Evolutionary conservation across 2,329 filamentous ascomycete species (phyloP).

Genomic region (Clarireedia paspali): DNA sequence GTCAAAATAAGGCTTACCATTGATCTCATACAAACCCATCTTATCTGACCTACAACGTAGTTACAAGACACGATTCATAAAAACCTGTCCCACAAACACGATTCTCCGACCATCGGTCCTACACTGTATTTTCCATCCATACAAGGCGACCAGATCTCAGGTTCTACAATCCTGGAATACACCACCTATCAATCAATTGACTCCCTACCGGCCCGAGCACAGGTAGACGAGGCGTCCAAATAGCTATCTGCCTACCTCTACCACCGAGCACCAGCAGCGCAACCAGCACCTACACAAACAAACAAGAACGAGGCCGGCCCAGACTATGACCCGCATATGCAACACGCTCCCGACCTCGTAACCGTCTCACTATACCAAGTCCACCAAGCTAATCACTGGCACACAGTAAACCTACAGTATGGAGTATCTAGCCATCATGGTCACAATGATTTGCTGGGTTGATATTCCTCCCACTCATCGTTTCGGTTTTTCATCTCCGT

Average conservation of each 20-base stretch:
- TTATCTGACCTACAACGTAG: neutral
- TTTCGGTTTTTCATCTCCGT: too few species aligned
- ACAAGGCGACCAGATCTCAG: neutral
- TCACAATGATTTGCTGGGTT: neutral
- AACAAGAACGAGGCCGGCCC: neutral
- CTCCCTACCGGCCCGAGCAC: neutral
- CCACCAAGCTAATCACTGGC: too few species aligned
- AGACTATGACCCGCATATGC: neutral
- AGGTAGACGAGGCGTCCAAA: neutral
- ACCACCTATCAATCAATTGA: too few species aligned
- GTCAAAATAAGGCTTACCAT: neutral
- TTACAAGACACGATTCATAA: neutral
- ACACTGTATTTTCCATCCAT: neutral
- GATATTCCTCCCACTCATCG: too few species aligned
- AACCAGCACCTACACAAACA: neutral
- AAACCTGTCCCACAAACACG: neutral
- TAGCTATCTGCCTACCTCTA: neutral
- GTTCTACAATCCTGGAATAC: too few species aligned
- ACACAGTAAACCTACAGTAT: too few species aligned
- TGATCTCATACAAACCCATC: neutral
- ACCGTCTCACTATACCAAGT: neutral
- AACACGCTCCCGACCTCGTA: neutral
- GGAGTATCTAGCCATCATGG: neutral
- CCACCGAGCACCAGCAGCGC: too few species aligned
- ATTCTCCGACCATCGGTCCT: neutral